A percentile compares a stretch with the other conserved stretches of the same genome.
Evolutionary conservation across 352 stramenopile genomes (phyloP).

Genomic region (Pythium sp.): DNA sequence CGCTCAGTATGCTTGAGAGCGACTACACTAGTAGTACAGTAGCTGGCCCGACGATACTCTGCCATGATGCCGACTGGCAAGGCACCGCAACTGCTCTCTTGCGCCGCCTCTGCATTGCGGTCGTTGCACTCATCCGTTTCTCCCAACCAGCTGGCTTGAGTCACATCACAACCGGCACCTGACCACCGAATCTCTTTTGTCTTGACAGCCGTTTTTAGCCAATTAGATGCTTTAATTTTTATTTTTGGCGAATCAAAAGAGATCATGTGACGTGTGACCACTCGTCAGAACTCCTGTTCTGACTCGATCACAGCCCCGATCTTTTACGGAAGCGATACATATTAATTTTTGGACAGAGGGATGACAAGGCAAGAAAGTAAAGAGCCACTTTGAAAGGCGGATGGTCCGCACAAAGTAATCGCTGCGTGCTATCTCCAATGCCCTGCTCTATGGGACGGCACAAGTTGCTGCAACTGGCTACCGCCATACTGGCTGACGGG

Average conservation of each 20-base stretch:
- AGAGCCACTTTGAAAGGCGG: background rate
- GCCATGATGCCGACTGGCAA: background rate
- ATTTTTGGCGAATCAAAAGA: background rate
- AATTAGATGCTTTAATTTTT: background rate
- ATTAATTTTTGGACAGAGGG: background rate
- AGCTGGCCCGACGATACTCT: background rate
- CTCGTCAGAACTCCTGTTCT: background rate
- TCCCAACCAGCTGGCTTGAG: slow-evolving; percentile 4
- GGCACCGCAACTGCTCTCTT: background rate
- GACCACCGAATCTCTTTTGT: slow-evolving; percentile 7
- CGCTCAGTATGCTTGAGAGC: slow-evolving; percentile 5
- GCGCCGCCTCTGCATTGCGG: background rate
- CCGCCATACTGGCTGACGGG: no score
- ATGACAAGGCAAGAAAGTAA: background rate
- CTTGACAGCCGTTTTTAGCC: background rate
- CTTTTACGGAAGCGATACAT: background rate
- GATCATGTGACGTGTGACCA: slow-evolving; percentile 4
- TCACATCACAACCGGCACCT: background rate
- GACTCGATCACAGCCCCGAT: background rate
- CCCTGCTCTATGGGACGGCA: background rate
- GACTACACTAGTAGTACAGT: background rate
- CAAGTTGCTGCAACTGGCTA: background rate
- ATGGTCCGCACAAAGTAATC: background rate
- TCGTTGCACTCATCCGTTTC: background rate
- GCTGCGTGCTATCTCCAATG: background rate